A percentile compares a stretch with the other conserved stretches of the same genome.
Evolutionary conservation across 352 stramenopile species (phyloP).

Genomic region (Phytopythium delawarense): DNA sequence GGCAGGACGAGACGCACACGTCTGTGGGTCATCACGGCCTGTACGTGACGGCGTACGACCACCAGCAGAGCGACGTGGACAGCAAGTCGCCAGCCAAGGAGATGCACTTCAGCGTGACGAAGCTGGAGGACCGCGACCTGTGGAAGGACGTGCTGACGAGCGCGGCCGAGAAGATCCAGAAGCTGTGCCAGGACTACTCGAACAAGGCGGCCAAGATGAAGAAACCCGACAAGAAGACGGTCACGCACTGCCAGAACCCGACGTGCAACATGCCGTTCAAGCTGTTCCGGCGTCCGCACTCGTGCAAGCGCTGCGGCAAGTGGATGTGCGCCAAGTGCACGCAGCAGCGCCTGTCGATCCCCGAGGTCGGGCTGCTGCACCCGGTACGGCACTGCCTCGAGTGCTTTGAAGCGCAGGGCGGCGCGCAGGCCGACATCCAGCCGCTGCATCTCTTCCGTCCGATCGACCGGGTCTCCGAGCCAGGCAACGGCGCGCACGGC

Average conservation of each 20-base stretch:
- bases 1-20: constrained; percentile 79
- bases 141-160: constrained; percentile 72
- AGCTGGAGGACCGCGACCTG: constrained; percentile 77
- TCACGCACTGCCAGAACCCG: constrained; percentile 73
- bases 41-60: constrained; percentile 76
- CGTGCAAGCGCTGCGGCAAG: constrained; percentile 82
- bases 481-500: background rate
- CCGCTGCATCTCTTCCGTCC: constrained; percentile 64
- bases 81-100: constrained; percentile 50
- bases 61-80: constrained; percentile 54
- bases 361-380: constrained; percentile 69
- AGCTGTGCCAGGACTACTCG: constrained; percentile 65
- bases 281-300: constrained; percentile 75
- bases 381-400: constrained; percentile 74
- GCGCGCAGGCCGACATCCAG: constrained; percentile 55
- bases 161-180: constrained; percentile 55
- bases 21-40: constrained; percentile 82
- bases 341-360: constrained; percentile 74
- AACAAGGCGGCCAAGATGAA: constrained; percentile 62
- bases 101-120: constrained; percentile 83
- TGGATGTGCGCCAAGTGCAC: constrained; percentile 86
- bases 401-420: constrained; percentile 73
- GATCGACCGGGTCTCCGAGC: background rate
- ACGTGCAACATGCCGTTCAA: constrained; percentile 75
- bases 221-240: constrained; percentile 80